Conservation (phyloP, 768 basidiomycete species). For the Kondoa malvinella region DNA sequence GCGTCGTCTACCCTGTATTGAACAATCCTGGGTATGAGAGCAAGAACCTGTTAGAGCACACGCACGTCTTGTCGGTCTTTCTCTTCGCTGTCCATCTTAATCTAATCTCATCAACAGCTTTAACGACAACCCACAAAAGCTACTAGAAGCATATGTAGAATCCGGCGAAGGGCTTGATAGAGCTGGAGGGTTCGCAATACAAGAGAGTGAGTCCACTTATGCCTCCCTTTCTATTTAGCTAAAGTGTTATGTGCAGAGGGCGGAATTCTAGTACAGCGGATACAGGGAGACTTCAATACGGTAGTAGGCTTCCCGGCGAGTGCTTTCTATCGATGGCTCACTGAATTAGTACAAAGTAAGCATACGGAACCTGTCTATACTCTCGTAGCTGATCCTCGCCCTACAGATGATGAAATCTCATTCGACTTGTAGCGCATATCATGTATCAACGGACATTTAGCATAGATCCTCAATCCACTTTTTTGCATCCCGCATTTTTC, state of each 20-base stretch:
- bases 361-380: neutral
- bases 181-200: constrained; percentile 4
- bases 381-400: neutral
- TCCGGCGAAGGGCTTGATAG: constrained; percentile 11
- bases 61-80: neutral
- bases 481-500: too few species aligned
- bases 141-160: constrained; percentile 64
- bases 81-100: neutral
- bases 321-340: constrained; percentile 32
- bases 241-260: neutral
- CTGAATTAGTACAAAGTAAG: constrained; percentile 24
- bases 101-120: constrained; percentile 41
- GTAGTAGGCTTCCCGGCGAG: constrained; percentile 83
- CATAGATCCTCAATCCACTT: neutral
- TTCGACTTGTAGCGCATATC: neutral
- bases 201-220: neutral
- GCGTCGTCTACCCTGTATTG: constrained; percentile 7
- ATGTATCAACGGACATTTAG: neutral
- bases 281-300: constrained; percentile 49
- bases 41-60: neutral
- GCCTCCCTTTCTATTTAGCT: neutral
- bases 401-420: neutral
- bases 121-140: constrained; percentile 42
- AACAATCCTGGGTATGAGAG: constrained; percentile 11
- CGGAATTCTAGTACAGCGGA: constrained; percentile 28